These are phyloP conservation scores for Macroventuria anomochaeta DNA, from an alignment of 2,329 filamentous ascomycete genomes.

Conservation along the genomic window DNA sequence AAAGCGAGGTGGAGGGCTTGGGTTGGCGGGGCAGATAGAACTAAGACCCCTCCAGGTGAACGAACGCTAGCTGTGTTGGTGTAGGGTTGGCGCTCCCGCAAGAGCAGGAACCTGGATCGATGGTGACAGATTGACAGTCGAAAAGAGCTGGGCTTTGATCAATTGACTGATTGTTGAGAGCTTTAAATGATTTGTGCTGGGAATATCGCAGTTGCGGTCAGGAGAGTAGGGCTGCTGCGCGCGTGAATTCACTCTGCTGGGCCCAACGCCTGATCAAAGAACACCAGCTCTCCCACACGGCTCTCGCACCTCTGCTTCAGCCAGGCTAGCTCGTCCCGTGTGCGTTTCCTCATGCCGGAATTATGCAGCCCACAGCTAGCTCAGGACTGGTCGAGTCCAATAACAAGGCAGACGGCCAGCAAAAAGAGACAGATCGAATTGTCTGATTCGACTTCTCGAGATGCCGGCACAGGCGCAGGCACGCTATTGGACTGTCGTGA, in stretches of 20 bases:
- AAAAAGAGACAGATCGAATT: constrained; percentile 28
- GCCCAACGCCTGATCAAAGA: constrained; percentile 15
- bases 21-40: constrained; percentile 42
- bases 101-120: constrained; percentile 12
- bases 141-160: background rate
- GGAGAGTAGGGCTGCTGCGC: constrained; percentile 15
- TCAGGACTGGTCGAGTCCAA: constrained; percentile 30
- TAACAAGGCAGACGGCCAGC: constrained; percentile 26
- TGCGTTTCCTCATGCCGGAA: constrained; percentile 48
- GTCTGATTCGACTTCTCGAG: constrained; percentile 36
- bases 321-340: constrained; percentile 46
- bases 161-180: constrained; percentile 3
- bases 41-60: constrained; percentile 41
- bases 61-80: constrained; percentile 40
- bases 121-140: constrained; percentile 3
- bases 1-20: constrained; percentile 32
- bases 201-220: constrained; percentile 4
- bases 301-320: constrained; percentile 6
- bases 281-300: constrained; percentile 18
- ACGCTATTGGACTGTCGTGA: constrained; percentile 28
- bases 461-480: constrained; percentile 26
- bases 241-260: constrained; percentile 13
- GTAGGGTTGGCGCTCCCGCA: constrained; percentile 28
- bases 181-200: constrained; percentile 1
- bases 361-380: constrained; percentile 36